Evolutionary conservation across 1,284 basidiomycete genomes (phyloP), one percentile per base, ranked within the genome.

Genomic region (Cerioporus squamosus): DNA sequence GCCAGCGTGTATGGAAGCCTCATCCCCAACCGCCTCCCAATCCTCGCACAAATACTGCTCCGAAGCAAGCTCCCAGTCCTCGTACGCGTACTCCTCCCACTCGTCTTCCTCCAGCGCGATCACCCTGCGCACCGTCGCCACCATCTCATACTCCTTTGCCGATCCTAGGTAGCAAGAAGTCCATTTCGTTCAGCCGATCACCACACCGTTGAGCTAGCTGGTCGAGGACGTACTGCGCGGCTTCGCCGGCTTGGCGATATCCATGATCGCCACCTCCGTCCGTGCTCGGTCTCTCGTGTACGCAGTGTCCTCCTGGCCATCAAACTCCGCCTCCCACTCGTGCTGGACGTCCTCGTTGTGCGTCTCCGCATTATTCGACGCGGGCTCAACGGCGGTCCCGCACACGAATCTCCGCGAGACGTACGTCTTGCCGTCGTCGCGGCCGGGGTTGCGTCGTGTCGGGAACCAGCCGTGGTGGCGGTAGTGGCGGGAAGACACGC

Each of bases 81-180:
- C 50, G 23, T 14, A 36, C 33, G 15, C 14, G 33, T 36, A 36
- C 33, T 36, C 33, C 15, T 36, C 33, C 40, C 40, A 43, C 40
- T 43, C 40, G 17, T 51, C 49, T 17, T 51, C 49, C 31, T 60
- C 59, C 4, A 57, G 53, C 8, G 49, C 55, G 7, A 61, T 55
- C 22, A 61, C 60, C 44, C 55, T 33, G 17, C 26, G 52, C 2
- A 61, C 55, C 10, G 52, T 57, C 6, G 57, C 36, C 49, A 61
- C 33, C 12, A 61, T 51, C 40, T 61, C 60, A 39, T 51, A 61
- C 12, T 52, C 42, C 42, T 29, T 54, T 4, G 55, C 49, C 1
- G 44, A 14, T 8, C 60, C 60, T 61, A 20, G 22, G 2, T 15
- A 47, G 24, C n/a, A 12, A n/a, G 10, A 10, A 20, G 7, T 10